These are phyloP conservation scores for Salvia rosmarinus DNA, from an alignment of 257 asterid species.

Conservation along the genomic window DNA sequence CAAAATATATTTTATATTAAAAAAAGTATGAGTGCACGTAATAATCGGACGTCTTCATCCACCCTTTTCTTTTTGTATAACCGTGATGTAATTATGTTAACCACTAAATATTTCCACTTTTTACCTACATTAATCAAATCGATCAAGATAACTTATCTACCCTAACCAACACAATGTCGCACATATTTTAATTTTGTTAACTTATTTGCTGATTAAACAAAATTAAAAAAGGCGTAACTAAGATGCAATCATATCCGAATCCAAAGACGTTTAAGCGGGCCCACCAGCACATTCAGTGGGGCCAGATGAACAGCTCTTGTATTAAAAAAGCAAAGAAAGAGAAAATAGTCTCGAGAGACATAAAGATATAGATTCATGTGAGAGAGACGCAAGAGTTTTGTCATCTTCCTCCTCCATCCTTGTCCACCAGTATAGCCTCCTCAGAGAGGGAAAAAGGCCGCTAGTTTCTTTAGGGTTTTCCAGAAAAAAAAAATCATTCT, in stretches of 20 bases:
- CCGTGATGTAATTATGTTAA: neutral
- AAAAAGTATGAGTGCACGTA: too few relatives aligned
- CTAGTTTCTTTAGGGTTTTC: slow-evolving; percentile 27
- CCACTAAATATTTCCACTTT: slow-evolving; percentile 20
- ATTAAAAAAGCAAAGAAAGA: slow-evolving; percentile 31
- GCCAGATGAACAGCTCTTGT: neutral
- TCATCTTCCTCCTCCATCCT: slow-evolving; percentile 35
- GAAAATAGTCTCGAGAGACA: slow-evolving; percentile 21
- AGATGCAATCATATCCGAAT: slow-evolving; percentile 34
- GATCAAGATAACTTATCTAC: neutral
- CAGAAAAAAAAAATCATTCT: neutral
- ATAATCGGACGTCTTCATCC: too few relatives aligned
- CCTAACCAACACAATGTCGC: too few relatives aligned
- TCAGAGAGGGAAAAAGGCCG: slow-evolving; percentile 32
- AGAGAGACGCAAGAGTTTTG: slow-evolving; percentile 39
- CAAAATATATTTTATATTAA: too few relatives aligned
- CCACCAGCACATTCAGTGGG: slow-evolving; percentile 28
- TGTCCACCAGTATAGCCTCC: slow-evolving; percentile 42
- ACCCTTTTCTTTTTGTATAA: neutral
- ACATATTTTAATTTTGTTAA: too few relatives aligned
- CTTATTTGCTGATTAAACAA: neutral
- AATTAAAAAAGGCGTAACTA: neutral
- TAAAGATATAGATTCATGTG: slow-evolving; percentile 34
- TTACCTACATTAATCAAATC: slow-evolving; percentile 23
- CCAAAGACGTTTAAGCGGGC: slow-evolving; percentile 32